Conservation (phyloP, 2,329 filamentous ascomycete genomes). For the Cladophialophora immunda region DNA sequence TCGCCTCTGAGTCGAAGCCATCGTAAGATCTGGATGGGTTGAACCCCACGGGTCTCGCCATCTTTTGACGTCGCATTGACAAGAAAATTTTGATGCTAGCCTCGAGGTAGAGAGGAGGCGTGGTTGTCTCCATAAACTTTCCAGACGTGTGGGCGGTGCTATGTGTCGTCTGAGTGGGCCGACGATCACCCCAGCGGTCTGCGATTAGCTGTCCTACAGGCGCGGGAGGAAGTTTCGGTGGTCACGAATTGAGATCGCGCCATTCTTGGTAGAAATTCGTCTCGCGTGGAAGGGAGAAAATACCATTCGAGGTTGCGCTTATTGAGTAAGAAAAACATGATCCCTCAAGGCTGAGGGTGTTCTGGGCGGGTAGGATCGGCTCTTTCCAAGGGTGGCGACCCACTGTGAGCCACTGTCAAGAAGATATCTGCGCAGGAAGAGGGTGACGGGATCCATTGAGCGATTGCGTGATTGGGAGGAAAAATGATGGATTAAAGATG, state of each 20-base stretch:
- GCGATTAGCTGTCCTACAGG: neutral
- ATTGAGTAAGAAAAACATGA: slow-evolving; percentile 28
- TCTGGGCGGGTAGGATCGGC: slow-evolving; percentile 6
- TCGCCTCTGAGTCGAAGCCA: neutral
- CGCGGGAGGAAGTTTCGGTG: neutral
- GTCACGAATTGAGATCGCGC: slow-evolving; percentile 21
- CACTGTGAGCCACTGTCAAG: neutral
- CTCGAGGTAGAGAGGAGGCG: neutral
- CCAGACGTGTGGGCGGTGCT: neutral
- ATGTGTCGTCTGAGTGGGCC: neutral
- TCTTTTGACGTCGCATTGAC: neutral
- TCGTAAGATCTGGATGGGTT: neutral
- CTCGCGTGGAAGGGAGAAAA: slow-evolving; percentile 1
- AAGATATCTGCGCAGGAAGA: neutral
- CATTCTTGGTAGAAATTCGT: slow-evolving; percentile 31
- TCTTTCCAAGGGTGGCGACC: neutral
- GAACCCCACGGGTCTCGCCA: neutral
- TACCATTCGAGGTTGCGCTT: slow-evolving; percentile 21
- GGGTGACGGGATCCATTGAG: neutral
- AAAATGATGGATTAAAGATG: slow-evolving; percentile 17
- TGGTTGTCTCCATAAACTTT: neutral
- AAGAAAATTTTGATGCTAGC: neutral
- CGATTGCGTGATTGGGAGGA: slow-evolving; percentile 24
- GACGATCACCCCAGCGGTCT: neutral
- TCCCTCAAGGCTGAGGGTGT: slow-evolving; percentile 15